Evolutionary conservation across 805 yeast genomes (phyloP), one percentile per base, ranked within the genome.

Genomic region (Crinitomyces ghanaensis): DNA sequence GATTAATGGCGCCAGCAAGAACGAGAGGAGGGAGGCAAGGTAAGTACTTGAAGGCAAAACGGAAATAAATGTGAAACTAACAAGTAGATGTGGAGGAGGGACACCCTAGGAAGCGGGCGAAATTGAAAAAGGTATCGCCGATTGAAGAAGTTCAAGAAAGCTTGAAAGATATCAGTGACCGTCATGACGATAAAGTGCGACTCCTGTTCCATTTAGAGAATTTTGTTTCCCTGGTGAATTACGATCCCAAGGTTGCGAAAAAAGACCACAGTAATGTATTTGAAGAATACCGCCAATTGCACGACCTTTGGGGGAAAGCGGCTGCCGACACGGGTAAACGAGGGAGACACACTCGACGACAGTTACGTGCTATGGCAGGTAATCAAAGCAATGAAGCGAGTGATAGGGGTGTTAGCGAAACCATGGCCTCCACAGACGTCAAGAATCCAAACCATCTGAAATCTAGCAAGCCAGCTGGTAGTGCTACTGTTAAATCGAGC

Each of bases 261-360:
- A 30, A 30, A 9, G 64, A 59, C 38, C 44, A 44, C 15, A 41
- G 58, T 6, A 43, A 43, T 28, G 56, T 52, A 5, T 57, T 51
- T 36, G 46, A 49, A 8, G 46, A 51, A 37, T 59, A 49, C 40
- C 38, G 48, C 22, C 33, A 24, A 34, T 33, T 31, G 11, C 44
- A 57, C 31, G 60, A 57, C 32, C 50, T 64, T 9, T 68, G 72
- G 72, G 53, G 60, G 13, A 46, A 48, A 30, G 41, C 45, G 12
- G 41, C 36, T 36, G 12, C 39, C 20, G 52, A 55, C 9, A 53
- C 56, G 30, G 44, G 57, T 33, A 33, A 33, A n/a, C 20, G 28
- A 5, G 45, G 46, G 19, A 43, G 55, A 20, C 41, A 49, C 24
- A 49, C 54, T 12, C 38, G 55, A 18, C 43, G 48, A 5, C 50